Conservation (phyloP, 352 stramenopile genomes). For the Thalassiosira livingstoniorum region DNA sequence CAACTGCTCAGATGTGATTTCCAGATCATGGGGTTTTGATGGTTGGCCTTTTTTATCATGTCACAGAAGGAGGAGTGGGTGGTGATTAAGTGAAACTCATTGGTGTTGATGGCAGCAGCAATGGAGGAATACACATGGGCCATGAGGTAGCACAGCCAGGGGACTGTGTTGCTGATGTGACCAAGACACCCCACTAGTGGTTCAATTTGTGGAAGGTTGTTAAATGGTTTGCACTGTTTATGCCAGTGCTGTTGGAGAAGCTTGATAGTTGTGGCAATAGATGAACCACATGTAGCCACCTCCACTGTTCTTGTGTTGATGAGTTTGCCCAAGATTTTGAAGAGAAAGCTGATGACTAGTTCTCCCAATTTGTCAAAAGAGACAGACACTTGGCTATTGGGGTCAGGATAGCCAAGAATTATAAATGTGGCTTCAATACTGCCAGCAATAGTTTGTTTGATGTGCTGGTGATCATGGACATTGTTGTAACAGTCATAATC, state of each 20-base stretch:
- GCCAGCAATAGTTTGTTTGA: neutral
- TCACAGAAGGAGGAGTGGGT: neutral
- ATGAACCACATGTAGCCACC: neutral
- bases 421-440: neutral
- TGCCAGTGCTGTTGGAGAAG: neutral
- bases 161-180: neutral
- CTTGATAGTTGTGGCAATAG: neutral
- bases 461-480: neutral
- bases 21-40: neutral
- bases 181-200: neutral
- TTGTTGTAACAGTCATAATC: neutral
- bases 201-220: neutral
- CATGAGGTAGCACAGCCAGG: neutral
- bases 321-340: neutral
- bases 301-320: constrained; percentile 9
- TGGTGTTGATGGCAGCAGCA: neutral
- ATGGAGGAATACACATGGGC: constrained; percentile 12
- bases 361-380: constrained; percentile 16
- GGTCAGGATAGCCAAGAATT: neutral
- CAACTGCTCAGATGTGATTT: neutral
- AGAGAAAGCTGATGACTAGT: neutral
- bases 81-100: neutral
- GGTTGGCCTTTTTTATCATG: neutral
- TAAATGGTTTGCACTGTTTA: neutral
- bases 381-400: neutral